A percentile compares a stretch with the other conserved stretches of the same genome.
Conservation (phyloP, 805 yeast species). For the Yamadazyma paraphyllophila region DNA sequence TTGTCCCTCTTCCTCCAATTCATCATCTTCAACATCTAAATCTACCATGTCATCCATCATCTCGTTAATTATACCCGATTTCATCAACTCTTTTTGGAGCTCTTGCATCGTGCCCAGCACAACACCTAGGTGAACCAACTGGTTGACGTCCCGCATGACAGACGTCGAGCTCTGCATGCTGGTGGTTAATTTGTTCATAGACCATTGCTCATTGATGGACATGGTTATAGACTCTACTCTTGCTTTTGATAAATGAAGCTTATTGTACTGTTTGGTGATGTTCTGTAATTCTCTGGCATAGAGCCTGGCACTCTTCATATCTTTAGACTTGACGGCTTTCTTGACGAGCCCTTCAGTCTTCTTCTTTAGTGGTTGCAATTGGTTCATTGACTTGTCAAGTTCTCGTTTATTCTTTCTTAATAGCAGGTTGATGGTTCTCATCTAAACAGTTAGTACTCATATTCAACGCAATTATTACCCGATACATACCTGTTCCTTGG, state of each 20-base stretch:
- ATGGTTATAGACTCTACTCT: conserved; percentile 80
- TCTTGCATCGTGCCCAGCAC: conserved; percentile 80
- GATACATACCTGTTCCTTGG: conserved; percentile 75
- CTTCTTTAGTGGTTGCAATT: conserved; percentile 56
- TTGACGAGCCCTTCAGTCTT: conserved; percentile 79
- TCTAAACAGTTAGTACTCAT: conserved; percentile 31
- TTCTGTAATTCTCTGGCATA: conserved; percentile 82
- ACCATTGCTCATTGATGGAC: conserved; percentile 91
- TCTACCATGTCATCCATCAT: conserved; percentile 94
- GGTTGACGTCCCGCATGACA: conserved; percentile 86
- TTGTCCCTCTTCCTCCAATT: conserved; percentile 63
- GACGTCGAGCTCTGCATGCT: conserved; percentile 75
- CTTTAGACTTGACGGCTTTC: conserved; percentile 72
- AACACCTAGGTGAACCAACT: conserved; percentile 74
- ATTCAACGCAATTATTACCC: too few relatives aligned
- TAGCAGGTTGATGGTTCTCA: conserved; percentile 72
- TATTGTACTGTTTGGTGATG: conserved; percentile 67
- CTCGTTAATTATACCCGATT: conserved; percentile 84
- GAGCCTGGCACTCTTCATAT: conserved; percentile 67
- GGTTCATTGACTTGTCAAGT: conserved; percentile 72
- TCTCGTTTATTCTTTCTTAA: conserved; percentile 84
- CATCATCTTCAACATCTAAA: conserved; percentile 54
- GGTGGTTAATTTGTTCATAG: conserved; percentile 76
- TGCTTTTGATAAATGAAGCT: conserved; percentile 78
- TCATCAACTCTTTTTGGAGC: conserved; percentile 80